Conservation (phyloP, 2,329 filamentous ascomycete species). For the Epichloe glyceriae region DNA sequence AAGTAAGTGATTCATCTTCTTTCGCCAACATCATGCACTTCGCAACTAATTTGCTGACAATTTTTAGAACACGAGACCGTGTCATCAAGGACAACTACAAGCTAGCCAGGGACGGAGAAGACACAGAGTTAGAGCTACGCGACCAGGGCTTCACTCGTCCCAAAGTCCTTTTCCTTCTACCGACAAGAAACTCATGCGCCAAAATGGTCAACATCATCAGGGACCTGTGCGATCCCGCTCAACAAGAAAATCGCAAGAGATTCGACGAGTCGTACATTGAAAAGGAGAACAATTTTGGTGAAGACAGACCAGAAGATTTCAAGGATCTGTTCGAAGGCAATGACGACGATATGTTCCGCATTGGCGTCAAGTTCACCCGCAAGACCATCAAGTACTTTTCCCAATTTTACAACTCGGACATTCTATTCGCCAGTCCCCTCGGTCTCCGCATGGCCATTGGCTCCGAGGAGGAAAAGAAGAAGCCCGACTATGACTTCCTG, state of each 20-base stretch:
- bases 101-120: constrained; percentile 51
- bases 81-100: constrained; percentile 88
- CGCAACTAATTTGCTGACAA: not conserved
- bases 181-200: constrained; percentile 76
- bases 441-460: constrained; percentile 86
- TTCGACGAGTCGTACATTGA: constrained; percentile 75
- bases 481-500: constrained; percentile 75
- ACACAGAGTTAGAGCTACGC: constrained; percentile 57
- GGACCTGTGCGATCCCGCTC: constrained; percentile 64
- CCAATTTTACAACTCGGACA: constrained; percentile 92
- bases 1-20: constrained; percentile 40
- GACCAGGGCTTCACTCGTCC: constrained; percentile 95
- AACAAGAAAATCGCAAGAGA: constrained; percentile 88
- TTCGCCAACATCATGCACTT: no score
- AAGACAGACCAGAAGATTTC: constrained; percentile 75
- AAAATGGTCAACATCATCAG: constrained; percentile 67
- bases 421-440: constrained; percentile 81
- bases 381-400: constrained; percentile 93
- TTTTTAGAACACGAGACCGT: constrained; percentile 62
- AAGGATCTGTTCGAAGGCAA: constrained; percentile 83
- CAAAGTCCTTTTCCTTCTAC: constrained; percentile 81
- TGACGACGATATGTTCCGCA: constrained; percentile 91
- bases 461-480: constrained; percentile 49
- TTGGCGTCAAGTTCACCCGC: constrained; percentile 93
- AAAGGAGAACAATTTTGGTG: constrained; percentile 49